These are phyloP conservation scores for Lepidium aucheri DNA, from an alignment of 345 rosid genomes.

Conservation along the genomic window DNA sequence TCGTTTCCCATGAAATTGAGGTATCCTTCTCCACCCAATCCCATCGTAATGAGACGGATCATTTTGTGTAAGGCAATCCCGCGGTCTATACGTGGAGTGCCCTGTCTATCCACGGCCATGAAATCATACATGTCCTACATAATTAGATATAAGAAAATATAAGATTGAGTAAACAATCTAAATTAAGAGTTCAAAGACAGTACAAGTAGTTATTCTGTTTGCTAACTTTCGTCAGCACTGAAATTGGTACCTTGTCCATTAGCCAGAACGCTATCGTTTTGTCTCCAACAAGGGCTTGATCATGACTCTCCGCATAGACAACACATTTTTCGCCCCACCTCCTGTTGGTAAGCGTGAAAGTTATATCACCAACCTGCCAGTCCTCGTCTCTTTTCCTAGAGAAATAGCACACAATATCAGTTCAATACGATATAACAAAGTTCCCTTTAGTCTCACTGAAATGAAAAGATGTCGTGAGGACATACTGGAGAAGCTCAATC, in stretches of 20 bases:
- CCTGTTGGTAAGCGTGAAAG: conserved; percentile 69
- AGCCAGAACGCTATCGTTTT: conserved; percentile 96
- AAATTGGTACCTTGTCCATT: conserved; percentile 76
- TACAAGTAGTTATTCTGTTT: not conserved
- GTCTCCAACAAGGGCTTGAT: conserved; percentile 99
- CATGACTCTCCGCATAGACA: conserved; percentile 92
- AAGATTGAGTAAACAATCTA: not conserved
- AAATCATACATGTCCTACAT: conserved; percentile 94
- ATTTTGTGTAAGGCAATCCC: conserved; percentile 97
- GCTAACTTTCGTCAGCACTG: not conserved
- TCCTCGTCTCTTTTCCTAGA: conserved; percentile 81
- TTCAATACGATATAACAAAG: not conserved
- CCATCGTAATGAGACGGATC: conserved; percentile 93
- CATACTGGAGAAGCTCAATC: conserved; percentile 90
- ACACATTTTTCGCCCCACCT: conserved; percentile 89
- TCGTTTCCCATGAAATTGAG: conserved; percentile 99
- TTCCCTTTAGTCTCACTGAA: not conserved
- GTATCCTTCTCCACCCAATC: conserved; percentile 96
- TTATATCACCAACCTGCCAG: conserved; percentile 75
- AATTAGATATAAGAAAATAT: not conserved
- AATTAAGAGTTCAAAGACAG: not conserved
- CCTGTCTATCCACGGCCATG: conserved; percentile 78
- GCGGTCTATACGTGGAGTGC: conserved; percentile 78
- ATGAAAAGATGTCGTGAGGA: not conserved
- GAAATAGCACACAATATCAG: conserved; percentile 10